Evolutionary conservation across 345 rosid genomes (phyloP), one percentile per base, ranked within the genome.

Genomic region (Combretum micranthum): DNA sequence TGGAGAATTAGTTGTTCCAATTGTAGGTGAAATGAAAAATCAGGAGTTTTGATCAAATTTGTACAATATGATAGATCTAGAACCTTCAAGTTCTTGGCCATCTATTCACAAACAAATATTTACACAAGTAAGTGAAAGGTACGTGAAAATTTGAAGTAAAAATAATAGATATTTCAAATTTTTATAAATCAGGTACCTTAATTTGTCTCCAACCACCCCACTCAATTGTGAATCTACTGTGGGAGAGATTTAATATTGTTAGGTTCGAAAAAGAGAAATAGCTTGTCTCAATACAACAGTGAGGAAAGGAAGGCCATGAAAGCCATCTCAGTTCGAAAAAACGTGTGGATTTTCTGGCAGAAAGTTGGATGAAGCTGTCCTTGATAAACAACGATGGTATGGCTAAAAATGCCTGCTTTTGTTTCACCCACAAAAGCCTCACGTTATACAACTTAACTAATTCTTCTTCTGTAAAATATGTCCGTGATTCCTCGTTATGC

Each of bases 1-100:
- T 13, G 7, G 21, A 62, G 59, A 3, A 62, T 44, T 44, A 62
- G 32, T n/a, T 43, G 44, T 42, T 62, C 66, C 20, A 62, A 13
- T 3, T 20, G 42, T 13, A 50, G 12, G 7, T 3, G 4, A 5
- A 17, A 6, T 6, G 21, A 25, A 13, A 62, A 52, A 5, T 61
- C 12, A 1, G 53, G 66, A 4, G 59, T 53, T 44, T 18, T 45
- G n/a, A 15, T 14, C n/a, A 62, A 19, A 0, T 16, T 13, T 3
- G 6, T 4, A 13, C 25, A 53, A 52, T 18, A 4, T 18, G n/a
- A 44, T 12, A 62, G 53, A n/a, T 62, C 16, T n/a, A 62, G 32
- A 10, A 46, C 46, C 2, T 62, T 62, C 16, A 53, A 17, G 1
- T 46, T 62, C 13, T 52, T 62, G 10, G 42, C 42, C 45, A 0